A percentile compares a stretch with the other conserved stretches of the same genome.
phyloP scores from a whole-genome alignment of 2,329 filamentous ascomycete species.

The Stachybotrys echinatus region DNA sequence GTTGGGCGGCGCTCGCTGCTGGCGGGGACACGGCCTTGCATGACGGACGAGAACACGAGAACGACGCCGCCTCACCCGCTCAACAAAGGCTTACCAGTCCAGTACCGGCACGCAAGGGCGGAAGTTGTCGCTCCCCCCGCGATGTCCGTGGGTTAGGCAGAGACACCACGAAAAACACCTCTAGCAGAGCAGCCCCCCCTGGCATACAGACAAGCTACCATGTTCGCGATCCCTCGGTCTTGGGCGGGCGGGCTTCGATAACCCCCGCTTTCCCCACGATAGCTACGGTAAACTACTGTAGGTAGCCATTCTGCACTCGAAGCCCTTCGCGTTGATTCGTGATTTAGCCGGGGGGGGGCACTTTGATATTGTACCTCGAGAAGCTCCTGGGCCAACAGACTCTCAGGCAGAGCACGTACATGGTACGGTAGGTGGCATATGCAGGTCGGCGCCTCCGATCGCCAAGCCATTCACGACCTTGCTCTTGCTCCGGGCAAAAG shows the following conservation, averaged over 20 bases:
- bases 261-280: background rate
- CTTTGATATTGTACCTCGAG: background rate
- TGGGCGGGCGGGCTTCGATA: background rate
- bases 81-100: background rate
- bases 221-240: background rate
- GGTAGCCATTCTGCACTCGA: background rate
- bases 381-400: no score
- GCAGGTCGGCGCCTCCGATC: background rate
- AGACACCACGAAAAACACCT: no score
- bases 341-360: background rate
- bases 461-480: background rate
- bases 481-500: background rate
- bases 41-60: background rate
- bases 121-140: no score
- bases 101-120: background rate
- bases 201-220: background rate
- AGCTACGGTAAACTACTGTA: no score
- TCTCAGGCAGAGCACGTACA: no score
- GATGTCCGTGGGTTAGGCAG: no score
- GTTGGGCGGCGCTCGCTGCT: background rate
- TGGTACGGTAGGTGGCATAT: no score
- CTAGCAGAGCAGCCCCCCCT: background rate
- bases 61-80: background rate
- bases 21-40: no score
- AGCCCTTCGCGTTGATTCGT: background rate